Conservation (phyloP, 169 alveolate genomes). For the Plasmodium ovale region DNA sequence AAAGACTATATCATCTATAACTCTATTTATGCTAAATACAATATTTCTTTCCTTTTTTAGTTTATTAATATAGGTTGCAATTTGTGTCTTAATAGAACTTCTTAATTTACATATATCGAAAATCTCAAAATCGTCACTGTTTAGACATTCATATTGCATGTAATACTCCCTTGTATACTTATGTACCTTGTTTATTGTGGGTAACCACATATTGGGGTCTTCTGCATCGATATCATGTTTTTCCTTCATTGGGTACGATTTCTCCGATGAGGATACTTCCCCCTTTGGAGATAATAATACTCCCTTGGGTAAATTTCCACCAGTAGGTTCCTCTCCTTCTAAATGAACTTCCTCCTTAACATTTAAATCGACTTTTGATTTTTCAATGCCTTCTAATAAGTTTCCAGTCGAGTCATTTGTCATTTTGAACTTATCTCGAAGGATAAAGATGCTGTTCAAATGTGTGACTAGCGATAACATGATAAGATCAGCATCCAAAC, state of each 20-base stretch:
- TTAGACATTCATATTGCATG: constrained; percentile 15
- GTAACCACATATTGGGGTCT: not conserved
- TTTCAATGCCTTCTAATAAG: constrained; percentile 75
- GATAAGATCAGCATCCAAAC: constrained; percentile 97
- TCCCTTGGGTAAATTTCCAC: too few species aligned
- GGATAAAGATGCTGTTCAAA: constrained; percentile 92
- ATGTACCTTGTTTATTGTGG: constrained; percentile 12
- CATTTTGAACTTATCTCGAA: constrained; percentile 93
- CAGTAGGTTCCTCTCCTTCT: too few species aligned
- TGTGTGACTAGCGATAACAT: constrained; percentile 96
- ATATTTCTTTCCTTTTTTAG: constrained; percentile 65
- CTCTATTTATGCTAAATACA: constrained; percentile 82
- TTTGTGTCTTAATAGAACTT: constrained; percentile 60
- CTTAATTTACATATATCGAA: constrained; percentile 65
- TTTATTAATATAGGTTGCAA: constrained; percentile 75
- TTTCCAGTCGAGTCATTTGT: constrained; percentile 56
- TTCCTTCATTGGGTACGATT: not conserved
- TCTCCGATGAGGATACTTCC: constrained; percentile 90
- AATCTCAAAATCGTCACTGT: constrained; percentile 66
- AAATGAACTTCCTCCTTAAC: constrained; percentile 81
- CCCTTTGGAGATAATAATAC: constrained; percentile 85
- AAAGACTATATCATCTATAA: constrained; percentile 95
- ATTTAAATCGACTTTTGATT: constrained; percentile 72
- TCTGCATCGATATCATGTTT: constrained; percentile 82
- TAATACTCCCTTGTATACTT: constrained; percentile 58